A percentile compares a stretch with the other conserved stretches of the same genome.
These are phyloP conservation scores for Aspergillus fijiensis DNA, from an alignment of 2,329 filamentous ascomycete genomes.

Conservation along the genomic window DNA sequence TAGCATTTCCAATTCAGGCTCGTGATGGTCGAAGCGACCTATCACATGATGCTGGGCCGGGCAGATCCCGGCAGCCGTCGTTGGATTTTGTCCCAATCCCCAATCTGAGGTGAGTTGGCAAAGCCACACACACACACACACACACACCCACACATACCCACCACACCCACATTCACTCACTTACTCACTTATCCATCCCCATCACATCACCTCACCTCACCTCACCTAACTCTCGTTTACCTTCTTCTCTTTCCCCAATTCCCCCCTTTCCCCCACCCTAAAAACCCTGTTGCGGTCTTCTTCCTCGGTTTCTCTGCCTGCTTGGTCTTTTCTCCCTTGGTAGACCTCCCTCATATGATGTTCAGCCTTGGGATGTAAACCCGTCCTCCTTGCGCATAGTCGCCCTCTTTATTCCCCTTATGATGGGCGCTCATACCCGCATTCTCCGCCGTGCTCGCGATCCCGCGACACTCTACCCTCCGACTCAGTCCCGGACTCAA, in stretches of 20 bases:
- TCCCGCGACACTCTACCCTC: conserved; percentile 29
- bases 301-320: conserved; percentile 13
- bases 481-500: conserved; percentile 2
- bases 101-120: conserved; percentile 24
- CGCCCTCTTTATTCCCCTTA: conserved; percentile 26
- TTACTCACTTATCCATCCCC: neutral
- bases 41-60: conserved; percentile 26
- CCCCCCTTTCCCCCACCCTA: no score
- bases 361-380: conserved; percentile 27
- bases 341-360: conserved; percentile 31
- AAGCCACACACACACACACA: conserved; percentile 8
- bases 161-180: no score
- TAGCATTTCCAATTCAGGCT: neutral
- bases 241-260: neutral
- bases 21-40: conserved; percentile 16
- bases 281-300: conserved; percentile 6
- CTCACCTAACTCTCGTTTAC: conserved; percentile 8
- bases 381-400: conserved; percentile 20
- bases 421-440: conserved; percentile 33
- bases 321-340: conserved; percentile 22
- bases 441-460: conserved; percentile 29
- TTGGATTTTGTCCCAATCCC: conserved; percentile 20
- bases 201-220: conserved; percentile 6
- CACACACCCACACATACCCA: no score
- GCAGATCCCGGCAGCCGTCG: conserved; percentile 16